Evolutionary conservation across 2,329 filamentous ascomycete genomes (phyloP), one percentile per base, ranked within the genome.

Genomic region (Sordariomycetes sp.): DNA sequence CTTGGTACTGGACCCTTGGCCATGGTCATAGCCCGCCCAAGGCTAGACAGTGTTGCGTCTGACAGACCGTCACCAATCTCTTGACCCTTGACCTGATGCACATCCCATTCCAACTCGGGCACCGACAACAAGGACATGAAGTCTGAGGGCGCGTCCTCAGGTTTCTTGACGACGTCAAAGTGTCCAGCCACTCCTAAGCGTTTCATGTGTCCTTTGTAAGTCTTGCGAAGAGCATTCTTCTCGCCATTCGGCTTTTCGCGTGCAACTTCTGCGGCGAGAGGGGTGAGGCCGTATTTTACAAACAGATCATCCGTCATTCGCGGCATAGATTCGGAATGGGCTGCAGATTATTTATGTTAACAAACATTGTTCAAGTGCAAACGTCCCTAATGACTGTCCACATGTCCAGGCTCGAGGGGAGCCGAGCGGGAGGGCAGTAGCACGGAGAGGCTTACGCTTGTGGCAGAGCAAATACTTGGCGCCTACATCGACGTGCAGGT

Each of bases 121-220:
- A 64, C 54, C 36, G 56, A 55, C 23, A 73, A 43, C 53, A 81
- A 58, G 25, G 59, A 56, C 43, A 70, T 54, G 35, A 80, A 66
- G n/a, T 72, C 66, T 19, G 69, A 65, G 1, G 63, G 61, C 7
- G 63, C 62, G 24, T 66, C 59, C 15, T 63, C 57, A 27, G 75
- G 70, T 45, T 72, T 70, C 57, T 75, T 76, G 34, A 55, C 51
- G 12, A 58, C 57, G 45, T 80, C 75, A 45, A 78, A 81, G 39
- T 75, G 70, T 8, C 76, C 76, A 34, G 68, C 68, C 18, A 81
- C 63, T 23, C 72, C 73, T 21, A 80, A 58, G 30, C 67, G 69
- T 61, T 80, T 80, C 51, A 81, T 75, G 43, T 80, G 73, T 34
- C 75, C 75, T 54, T 81, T 81, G 61, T 80, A 81, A 12, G 75